Conservation (phyloP, 2,329 filamentous ascomycete species). For the Aspergillus costaricaensis region DNA sequence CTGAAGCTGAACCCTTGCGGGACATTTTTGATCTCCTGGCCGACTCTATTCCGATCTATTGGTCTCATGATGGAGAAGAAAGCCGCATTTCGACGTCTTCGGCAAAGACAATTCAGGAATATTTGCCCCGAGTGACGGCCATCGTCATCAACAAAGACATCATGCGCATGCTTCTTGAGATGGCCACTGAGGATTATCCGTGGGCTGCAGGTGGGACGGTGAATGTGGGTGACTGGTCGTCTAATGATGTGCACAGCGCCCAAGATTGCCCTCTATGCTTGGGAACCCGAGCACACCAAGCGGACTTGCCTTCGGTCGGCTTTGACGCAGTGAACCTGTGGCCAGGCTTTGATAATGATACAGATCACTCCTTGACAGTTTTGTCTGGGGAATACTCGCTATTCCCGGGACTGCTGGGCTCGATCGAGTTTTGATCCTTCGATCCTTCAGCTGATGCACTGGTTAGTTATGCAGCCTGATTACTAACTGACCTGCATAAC, state of each 20-base stretch:
- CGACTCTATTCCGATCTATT: not conserved
- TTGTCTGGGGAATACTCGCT: not conserved
- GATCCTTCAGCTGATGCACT: too few relatives aligned
- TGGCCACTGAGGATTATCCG: not conserved
- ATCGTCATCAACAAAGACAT: conserved; percentile 7
- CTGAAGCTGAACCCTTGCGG: not conserved
- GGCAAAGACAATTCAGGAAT: not conserved
- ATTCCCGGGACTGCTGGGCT: conserved; percentile 1
- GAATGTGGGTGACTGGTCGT: not conserved
- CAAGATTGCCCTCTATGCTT: not conserved
- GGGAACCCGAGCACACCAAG: not conserved
- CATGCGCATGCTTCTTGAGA: conserved; percentile 2
- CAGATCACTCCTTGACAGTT: not conserved
- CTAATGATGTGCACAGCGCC: not conserved
- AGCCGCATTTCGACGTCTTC: not conserved
- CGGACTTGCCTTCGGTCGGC: not conserved
- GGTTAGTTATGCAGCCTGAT: too few relatives aligned
- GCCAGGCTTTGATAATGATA: not conserved
- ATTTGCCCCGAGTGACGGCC: not conserved
- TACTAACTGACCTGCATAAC: too few relatives aligned
- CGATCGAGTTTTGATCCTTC: not conserved
- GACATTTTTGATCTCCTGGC: conserved; percentile 2
- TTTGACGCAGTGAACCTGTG: not conserved
- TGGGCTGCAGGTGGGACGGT: not conserved
- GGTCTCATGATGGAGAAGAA: not conserved